Evolutionary conservation across 192 early-diverging fungal genomes (phyloP), one percentile per base, ranked within the genome.

Genomic region (Backusella liffmaniae): DNA sequence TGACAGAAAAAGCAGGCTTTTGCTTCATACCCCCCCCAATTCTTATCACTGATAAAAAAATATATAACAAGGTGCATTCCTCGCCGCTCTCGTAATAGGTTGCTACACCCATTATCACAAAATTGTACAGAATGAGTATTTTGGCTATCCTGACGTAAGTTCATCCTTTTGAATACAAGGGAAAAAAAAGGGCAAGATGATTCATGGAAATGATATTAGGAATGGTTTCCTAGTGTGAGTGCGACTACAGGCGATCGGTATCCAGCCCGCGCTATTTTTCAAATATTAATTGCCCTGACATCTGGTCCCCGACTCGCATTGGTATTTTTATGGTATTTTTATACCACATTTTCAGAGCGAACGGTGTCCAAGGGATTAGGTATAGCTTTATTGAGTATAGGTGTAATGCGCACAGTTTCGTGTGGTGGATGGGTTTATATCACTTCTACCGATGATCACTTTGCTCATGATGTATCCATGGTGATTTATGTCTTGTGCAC

Each of bases 361-460:
- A 72, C 79, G 13, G 56, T 56, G 4, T 77, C 73, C 4, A 29
- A 62, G 44, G 53, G 80, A 67, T 73, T 85, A 77, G 56, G 74
- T 36, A 68, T 80, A 59, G 42, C 86, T 73, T 44, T 86, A 53
- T 74, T 86, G 46, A 37, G 73, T 75, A 71, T 87, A 59, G 87
- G 86, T 34, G n/a, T 87, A 3, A 51, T 92, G 73, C 91, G 94
- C 73, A 92, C 92, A 21, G 79, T 90, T 21, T 86, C 92, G 6
- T 93, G 92, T 62, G 94, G 92, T 49, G 92, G 94, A 29, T 95
- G 94, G 94, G 91, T 92, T 5, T 95, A 94, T 74, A 87, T 95
- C 75, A 95, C 92, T 1, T 93, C 91, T 0, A 88, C 91, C 18
- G 94, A 95, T 70, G 92, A 95, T 79, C 94, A 93, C 77, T 83